Conservation (phyloP, 352 stramenopile species). For the Globisporangium viniferum region DNA sequence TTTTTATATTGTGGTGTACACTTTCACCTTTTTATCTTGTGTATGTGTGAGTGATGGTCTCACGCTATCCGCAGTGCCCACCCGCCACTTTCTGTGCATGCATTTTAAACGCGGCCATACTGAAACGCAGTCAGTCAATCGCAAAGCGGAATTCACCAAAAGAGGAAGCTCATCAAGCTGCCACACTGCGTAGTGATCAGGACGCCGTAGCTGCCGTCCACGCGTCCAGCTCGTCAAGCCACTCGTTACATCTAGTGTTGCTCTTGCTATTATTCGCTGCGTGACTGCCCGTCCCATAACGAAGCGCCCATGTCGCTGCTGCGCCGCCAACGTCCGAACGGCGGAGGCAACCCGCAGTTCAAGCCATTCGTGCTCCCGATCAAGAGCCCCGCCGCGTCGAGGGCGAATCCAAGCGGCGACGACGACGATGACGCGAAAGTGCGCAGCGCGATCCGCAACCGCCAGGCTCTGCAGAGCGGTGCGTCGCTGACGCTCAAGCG, state of each 20-base stretch:
- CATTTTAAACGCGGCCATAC: neutral
- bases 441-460: slow-evolving; percentile 37
- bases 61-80: too few species aligned
- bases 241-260: neutral
- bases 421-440: slow-evolving; percentile 27
- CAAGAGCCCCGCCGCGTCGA: slow-evolving; percentile 23
- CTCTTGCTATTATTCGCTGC: neutral
- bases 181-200: neutral
- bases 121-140: neutral
- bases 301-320: slow-evolving; percentile 40
- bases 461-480: slow-evolving; percentile 46
- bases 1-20: too few species aligned
- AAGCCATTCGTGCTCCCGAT: slow-evolving; percentile 78
- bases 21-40: neutral
- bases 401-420: neutral
- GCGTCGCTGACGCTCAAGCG: slow-evolving; percentile 63
- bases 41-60: neutral
- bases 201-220: neutral
- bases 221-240: neutral
- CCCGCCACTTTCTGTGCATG: neutral
- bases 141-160: neutral
- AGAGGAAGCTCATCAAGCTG: neutral
- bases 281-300: neutral
- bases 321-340: slow-evolving; percentile 26
- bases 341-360: slow-evolving; percentile 35